These are phyloP conservation scores for Cyphellophora europaea DNA, from an alignment of 2,329 filamentous ascomycete species.

Conservation along the genomic window DNA sequence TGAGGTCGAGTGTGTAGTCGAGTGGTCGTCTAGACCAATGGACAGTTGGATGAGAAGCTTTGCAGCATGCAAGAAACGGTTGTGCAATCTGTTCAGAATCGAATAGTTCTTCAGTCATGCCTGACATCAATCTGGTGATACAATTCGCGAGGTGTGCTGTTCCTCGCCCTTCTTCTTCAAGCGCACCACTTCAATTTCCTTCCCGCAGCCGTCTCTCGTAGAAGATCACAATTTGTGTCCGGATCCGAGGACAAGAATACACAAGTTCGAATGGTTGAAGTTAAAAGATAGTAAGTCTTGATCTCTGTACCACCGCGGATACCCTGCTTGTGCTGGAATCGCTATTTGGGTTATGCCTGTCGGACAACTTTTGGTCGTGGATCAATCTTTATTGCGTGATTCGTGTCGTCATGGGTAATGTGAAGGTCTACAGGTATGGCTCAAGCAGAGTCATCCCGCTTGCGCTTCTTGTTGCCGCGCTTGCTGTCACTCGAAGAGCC, in stretches of 20 bases:
- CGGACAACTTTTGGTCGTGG: slow-evolving; percentile 5
- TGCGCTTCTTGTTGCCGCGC: slow-evolving; percentile 65
- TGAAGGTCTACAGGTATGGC: neutral
- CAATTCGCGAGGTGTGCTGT: too few species aligned
- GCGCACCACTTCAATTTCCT: too few species aligned
- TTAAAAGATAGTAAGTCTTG: slow-evolving; percentile 1
- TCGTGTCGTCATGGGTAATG: slow-evolving; percentile 7
- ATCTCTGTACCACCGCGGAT: neutral
- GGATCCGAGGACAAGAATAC: slow-evolving; percentile 1
- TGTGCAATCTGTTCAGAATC: too few species aligned
- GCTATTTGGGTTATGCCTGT: slow-evolving; percentile 2
- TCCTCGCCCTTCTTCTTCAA: too few species aligned
- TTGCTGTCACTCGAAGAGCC: slow-evolving; percentile 30
- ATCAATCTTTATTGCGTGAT: slow-evolving; percentile 16
- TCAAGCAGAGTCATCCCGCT: slow-evolving; percentile 47
- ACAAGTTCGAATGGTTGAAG: slow-evolving; percentile 1
- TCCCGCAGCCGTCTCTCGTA: too few species aligned
- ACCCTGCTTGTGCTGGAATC: neutral
- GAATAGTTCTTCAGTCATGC: too few species aligned
- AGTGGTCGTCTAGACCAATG: too few species aligned
- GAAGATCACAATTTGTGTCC: slow-evolving; percentile 1
- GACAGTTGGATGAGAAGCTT: too few species aligned
- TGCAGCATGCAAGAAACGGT: too few species aligned
- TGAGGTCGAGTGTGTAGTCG: too few species aligned
- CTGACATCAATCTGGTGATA: too few species aligned